Evolutionary conservation across 2,329 filamentous ascomycete genomes (phyloP).

Genomic region (Apiospora phragmitis): DNA sequence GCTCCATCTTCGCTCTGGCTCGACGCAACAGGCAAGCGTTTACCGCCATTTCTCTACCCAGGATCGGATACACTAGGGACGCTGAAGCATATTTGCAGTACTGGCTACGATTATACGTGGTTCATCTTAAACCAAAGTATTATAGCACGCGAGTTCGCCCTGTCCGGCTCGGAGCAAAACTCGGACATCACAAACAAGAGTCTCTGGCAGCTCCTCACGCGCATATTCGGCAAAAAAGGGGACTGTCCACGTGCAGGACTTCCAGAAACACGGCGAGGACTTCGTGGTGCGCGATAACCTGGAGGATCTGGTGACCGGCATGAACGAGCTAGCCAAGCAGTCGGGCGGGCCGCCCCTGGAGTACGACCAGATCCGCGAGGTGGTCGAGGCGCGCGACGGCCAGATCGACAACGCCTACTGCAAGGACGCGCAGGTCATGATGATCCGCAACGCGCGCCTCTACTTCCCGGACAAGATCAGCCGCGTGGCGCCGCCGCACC

Average conservation of each 20-base stretch:
- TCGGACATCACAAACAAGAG: constrained; percentile 60
- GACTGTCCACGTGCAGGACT: constrained; percentile 56
- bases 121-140: constrained; percentile 61
- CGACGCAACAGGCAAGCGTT: constrained; percentile 58
- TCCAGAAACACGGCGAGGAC: constrained; percentile 58
- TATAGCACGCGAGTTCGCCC: constrained; percentile 61
- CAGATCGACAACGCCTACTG: constrained; percentile 58
- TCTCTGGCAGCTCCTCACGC: constrained; percentile 50
- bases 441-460: constrained; percentile 55
- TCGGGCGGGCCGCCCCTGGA: constrained; percentile 50
- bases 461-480: constrained; percentile 56
- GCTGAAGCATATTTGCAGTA: constrained; percentile 59
- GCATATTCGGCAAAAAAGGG: constrained; percentile 54
- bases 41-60: constrained; percentile 57
- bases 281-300: constrained; percentile 60
- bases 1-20: constrained; percentile 64
- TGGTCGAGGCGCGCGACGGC: constrained; percentile 53
- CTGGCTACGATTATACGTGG: constrained; percentile 65
- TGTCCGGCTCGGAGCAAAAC: constrained; percentile 65
- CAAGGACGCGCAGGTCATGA: constrained; percentile 64
- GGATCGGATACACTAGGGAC: constrained; percentile 59
- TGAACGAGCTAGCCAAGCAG: constrained; percentile 56
- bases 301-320: constrained; percentile 54
- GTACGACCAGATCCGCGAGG: constrained; percentile 41
- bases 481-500: constrained; percentile 55